phyloP scores from a whole-genome alignment of 768 basidiomycete species.

The Tricholoma terreum region DNA sequence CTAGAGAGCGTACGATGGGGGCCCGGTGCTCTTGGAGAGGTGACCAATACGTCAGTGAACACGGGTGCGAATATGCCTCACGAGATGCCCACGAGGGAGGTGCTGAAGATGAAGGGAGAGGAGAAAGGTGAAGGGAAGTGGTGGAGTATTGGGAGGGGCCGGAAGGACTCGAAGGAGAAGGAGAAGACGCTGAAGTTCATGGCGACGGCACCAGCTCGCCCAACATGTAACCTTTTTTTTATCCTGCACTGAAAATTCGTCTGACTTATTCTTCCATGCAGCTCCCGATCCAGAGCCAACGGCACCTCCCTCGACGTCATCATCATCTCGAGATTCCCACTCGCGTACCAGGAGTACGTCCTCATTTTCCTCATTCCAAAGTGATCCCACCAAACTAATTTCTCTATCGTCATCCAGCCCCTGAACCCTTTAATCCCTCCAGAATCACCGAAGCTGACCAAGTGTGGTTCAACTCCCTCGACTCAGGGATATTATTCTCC shows the following conservation, averaged over 20 bases:
- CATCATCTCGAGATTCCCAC: constrained; percentile 18
- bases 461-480: constrained; percentile 64
- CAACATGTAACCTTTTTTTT: constrained; percentile 38
- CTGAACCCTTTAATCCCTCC: constrained; percentile 38
- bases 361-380: neutral
- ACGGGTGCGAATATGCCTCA: constrained; percentile 19
- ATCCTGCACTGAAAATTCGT: neutral
- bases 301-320: neutral
- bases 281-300: constrained; percentile 36
- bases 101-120: constrained; percentile 35
- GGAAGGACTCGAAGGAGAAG: constrained; percentile 72
- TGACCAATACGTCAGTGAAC: constrained; percentile 57
- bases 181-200: constrained; percentile 39
- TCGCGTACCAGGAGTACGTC: constrained; percentile 40
- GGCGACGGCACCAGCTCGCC: constrained; percentile 29
- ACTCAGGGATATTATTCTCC: constrained; percentile 35
- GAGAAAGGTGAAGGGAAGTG: constrained; percentile 51
- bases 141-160: constrained; percentile 79
- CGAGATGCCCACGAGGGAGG: constrained; percentile 17
- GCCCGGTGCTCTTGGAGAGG: constrained; percentile 43
- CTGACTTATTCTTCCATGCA: constrained; percentile 6
- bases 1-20: constrained; percentile 60
- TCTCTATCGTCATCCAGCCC: constrained; percentile 30
- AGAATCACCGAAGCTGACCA: constrained; percentile 34
- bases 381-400: neutral